Percentiles rank a stretch among this genome's conserved stretches.
phyloP scores from a whole-genome alignment of 2,329 filamentous ascomycete species.

The Clathrospora elynae region DNA sequence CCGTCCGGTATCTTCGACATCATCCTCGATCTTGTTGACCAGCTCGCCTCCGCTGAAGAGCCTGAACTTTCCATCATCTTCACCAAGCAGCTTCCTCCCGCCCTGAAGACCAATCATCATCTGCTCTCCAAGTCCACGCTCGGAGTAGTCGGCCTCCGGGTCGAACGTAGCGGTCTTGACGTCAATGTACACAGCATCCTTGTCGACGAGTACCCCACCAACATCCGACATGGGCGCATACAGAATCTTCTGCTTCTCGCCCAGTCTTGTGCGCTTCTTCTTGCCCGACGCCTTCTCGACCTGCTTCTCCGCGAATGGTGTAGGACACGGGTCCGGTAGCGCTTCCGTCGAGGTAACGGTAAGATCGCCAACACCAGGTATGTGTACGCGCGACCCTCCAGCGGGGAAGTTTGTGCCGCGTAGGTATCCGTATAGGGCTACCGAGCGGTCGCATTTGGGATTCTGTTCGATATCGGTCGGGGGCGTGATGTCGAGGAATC shows the following conservation, averaged over 20 bases:
- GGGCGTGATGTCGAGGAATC: constrained; percentile 92
- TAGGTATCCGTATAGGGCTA: constrained; percentile 91
- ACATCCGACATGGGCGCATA: constrained; percentile 99
- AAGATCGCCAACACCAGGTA: constrained; percentile 90
- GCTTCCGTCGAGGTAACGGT: constrained; percentile 82
- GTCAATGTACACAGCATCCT: constrained; percentile 92
- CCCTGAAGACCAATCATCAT: constrained; percentile 88
- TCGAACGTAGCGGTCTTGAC: constrained; percentile 74
- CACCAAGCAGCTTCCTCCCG: constrained; percentile 79
- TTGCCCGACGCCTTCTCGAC: constrained; percentile 84
- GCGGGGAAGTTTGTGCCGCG: constrained; percentile 92
- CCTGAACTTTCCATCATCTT: constrained; percentile 80
- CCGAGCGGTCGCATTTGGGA: constrained; percentile 84
- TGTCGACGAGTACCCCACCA: constrained; percentile 92
- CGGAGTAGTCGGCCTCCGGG: constrained; percentile 64
- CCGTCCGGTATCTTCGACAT: constrained; percentile 63
- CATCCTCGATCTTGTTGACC: constrained; percentile 61
- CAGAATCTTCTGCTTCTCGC: constrained; percentile 95
- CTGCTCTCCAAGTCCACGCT: constrained; percentile 92
- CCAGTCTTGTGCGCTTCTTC: constrained; percentile 76
- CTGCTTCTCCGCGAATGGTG: constrained; percentile 86
- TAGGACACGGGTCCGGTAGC: constrained; percentile 92
- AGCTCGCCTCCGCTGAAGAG: constrained; percentile 80
- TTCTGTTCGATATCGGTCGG: constrained; percentile 90
- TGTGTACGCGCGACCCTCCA: constrained; percentile 82